Evolutionary conservation across 176 grass and related monocot species (phyloP), one percentile per base, ranked within the genome.

Genomic region (Cocos nucifera): DNA sequence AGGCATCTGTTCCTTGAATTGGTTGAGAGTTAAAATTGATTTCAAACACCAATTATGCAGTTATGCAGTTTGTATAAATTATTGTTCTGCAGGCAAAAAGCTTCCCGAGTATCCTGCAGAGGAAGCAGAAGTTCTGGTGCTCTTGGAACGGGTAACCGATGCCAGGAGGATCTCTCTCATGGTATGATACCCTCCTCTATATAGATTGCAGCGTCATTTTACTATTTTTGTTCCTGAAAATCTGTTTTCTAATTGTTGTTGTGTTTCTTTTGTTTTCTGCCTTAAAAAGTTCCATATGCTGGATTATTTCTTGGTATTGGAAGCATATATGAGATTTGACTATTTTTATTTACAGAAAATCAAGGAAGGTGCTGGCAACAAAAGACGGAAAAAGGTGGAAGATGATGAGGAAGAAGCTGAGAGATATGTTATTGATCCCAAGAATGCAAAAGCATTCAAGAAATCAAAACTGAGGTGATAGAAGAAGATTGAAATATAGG

Each of bases 161-260:
- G 82, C 84, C 16, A 97, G 76, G 75, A 98, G 84, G 72, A 73
- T 88, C 2, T 77, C 87, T 29, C 61, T 78, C 16, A 92, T 70
- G 57, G 93, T 98, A 88, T 19, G 44, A 29, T 15, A 24, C 51
- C 51, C 35, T 18, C 58, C 6, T 67, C 10, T 24, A 3, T 27
- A 23, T 0, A 14, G 48, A 53, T 59, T 62, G 30, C 12, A 17
- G 35, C 10, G 2, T 14, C 26, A 51, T 50, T 6, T 56, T 10
- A 18, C 18, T 0, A 59, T 61, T 54, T 62, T 17, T 57, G 51
- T 23, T 29, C 27, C 44, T 49, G 54, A 64, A 15, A 65, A 3
- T 61, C 23, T 18, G 54, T 48, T 20, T 68, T 35, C 12, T 23
- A n/a, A 54, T 22, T 18, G 5, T 27, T 52, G 4, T 49, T 16